A percentile compares a stretch with the other conserved stretches of the same genome.
Conservation (phyloP, 495 filamentous ascomycete genomes). For the Lindgomyces ingoldianus region DNA sequence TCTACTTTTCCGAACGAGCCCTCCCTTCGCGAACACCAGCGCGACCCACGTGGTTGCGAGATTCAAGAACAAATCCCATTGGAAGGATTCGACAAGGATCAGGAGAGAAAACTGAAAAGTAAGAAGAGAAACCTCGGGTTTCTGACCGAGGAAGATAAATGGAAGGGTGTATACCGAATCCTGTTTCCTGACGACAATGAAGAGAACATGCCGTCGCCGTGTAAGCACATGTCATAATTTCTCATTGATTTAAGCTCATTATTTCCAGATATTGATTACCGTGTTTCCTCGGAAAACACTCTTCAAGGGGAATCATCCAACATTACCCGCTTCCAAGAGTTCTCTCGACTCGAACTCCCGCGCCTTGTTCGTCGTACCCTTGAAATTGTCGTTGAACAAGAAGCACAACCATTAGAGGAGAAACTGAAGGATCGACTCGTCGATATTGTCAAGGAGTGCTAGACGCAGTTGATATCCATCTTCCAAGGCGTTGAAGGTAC, state of each 20-base stretch:
- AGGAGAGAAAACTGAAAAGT: constrained; percentile 29
- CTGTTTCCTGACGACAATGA: constrained; percentile 26
- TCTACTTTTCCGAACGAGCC: constrained; percentile 26
- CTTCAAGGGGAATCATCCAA: constrained; percentile 9
- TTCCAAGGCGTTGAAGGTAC: constrained; percentile 13
- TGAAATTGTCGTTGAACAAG: constrained; percentile 28
- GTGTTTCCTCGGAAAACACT: neutral
- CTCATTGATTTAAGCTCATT: neutral
- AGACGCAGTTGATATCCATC: constrained; percentile 25
- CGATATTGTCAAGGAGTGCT: constrained; percentile 30
- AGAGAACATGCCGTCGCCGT: constrained; percentile 22
- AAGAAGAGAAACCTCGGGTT: constrained; percentile 22
- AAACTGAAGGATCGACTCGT: constrained; percentile 31
- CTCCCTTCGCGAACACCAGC: constrained; percentile 24
- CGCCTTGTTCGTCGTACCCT: constrained; percentile 29
- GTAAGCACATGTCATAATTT: constrained; percentile 4
- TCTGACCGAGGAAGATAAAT: constrained; percentile 29
- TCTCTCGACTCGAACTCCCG: constrained; percentile 28
- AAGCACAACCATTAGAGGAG: constrained; percentile 29
- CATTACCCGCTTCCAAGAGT: constrained; percentile 28
- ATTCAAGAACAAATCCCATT: constrained; percentile 23
- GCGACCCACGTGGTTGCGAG: constrained; percentile 26
- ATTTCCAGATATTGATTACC: constrained; percentile 23
- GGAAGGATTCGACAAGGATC: constrained; percentile 32
- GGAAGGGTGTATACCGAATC: constrained; percentile 24